phyloP scores from a whole-genome alignment of 2,329 filamentous ascomycete species.

The Paecilomyces niveus region DNA sequence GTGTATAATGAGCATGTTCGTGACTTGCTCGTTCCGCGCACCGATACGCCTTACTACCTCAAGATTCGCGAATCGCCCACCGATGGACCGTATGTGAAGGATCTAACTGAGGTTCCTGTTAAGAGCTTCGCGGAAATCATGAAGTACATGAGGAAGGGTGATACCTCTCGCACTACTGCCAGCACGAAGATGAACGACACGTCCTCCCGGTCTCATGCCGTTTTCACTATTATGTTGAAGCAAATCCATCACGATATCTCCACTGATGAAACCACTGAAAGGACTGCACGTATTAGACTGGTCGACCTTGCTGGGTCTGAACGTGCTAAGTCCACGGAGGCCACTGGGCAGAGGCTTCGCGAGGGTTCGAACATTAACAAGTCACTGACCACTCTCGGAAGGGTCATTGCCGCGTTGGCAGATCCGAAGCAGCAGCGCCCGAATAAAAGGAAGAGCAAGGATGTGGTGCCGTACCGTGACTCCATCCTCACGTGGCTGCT shows the following conservation, averaged over 20 bases:
- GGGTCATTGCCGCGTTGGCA: slow-evolving; percentile 88
- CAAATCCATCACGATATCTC: slow-evolving; percentile 97
- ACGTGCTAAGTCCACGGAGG: slow-evolving; percentile 89
- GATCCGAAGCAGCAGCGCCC: slow-evolving; percentile 57
- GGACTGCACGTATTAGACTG: slow-evolving; percentile 84
- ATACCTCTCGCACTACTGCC: slow-evolving; percentile 78
- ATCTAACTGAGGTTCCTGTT: slow-evolving; percentile 87
- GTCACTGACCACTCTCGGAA: slow-evolving; percentile 87
- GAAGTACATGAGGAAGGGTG: slow-evolving; percentile 83
- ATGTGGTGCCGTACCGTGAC: slow-evolving; percentile 88
- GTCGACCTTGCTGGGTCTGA: slow-evolving; percentile 95
- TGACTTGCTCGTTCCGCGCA: slow-evolving; percentile 76
- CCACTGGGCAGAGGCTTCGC: slow-evolving; percentile 79
- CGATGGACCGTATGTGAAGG: slow-evolving; percentile 94
- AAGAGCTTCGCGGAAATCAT: slow-evolving; percentile 81
- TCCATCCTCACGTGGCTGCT: slow-evolving; percentile 78
- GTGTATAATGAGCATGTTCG: slow-evolving; percentile 99
- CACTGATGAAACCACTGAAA: slow-evolving; percentile 95
- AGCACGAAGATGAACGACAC: slow-evolving; percentile 99
- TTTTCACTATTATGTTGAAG: slow-evolving; percentile 96
- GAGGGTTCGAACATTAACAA: slow-evolving; percentile 99
- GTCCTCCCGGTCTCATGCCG: slow-evolving; percentile 88
- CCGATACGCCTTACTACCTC: slow-evolving; percentile 78
- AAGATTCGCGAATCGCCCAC: slow-evolving; percentile 94
- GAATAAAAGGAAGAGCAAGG: slow-evolving; percentile 54